Percentiles rank a stretch among this genome's conserved stretches.
Conservation (phyloP, 371 early-diverging fungal species). For the Apophysomyces trapeziformis region DNA sequence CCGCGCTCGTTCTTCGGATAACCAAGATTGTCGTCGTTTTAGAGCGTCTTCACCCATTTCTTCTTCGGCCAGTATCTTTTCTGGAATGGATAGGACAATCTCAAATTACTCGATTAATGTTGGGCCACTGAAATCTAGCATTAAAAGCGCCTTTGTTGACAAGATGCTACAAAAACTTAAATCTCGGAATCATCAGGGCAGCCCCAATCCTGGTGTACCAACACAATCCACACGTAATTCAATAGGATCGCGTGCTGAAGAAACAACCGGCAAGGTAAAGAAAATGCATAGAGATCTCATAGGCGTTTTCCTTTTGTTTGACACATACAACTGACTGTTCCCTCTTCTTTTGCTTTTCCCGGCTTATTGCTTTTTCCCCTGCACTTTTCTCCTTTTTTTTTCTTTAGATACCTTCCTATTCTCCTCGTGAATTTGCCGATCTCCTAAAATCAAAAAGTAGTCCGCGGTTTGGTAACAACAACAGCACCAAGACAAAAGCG, state of each 20-base stretch:
- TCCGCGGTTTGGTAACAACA: neutral
- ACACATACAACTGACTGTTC: too few species aligned
- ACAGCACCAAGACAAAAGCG: neutral
- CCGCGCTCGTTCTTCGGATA: neutral
- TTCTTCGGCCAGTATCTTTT: conserved; percentile 10
- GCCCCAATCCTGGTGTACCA: neutral
- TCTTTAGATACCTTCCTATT: neutral
- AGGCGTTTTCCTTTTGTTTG: too few species aligned
- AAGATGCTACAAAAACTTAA: conserved; percentile 17
- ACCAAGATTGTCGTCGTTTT: neutral
- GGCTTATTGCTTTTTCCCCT: neutral
- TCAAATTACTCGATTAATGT: conserved; percentile 13
- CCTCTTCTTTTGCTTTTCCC: neutral
- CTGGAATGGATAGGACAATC: conserved; percentile 13
- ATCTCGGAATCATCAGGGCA: neutral
- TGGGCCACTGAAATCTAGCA: conserved; percentile 7
- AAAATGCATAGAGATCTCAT: too few species aligned
- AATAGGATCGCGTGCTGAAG: neutral
- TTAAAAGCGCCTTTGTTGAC: conserved; percentile 19
- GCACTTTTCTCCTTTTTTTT: neutral
- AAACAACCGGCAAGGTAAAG: neutral
- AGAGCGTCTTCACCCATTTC: neutral
- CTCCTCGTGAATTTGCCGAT: neutral
- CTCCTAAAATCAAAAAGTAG: conserved; percentile 1
- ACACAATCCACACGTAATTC: neutral